Evolutionary conservation across 2,329 filamentous ascomycete genomes (phyloP).

Genomic region (Teratosphaeria epicoccoides): DNA sequence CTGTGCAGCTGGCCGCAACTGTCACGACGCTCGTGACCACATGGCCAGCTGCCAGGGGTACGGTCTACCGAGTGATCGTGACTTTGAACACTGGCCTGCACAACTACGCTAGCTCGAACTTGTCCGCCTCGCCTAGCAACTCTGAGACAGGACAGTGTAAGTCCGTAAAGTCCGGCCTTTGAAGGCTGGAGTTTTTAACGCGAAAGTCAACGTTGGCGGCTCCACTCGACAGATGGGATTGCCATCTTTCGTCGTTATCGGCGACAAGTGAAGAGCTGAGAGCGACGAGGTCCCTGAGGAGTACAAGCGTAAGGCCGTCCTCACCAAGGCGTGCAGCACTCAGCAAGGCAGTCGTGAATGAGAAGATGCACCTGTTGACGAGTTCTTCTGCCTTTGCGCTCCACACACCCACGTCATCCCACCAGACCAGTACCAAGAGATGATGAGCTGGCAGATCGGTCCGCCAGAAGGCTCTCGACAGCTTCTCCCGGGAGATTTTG

Average conservation of each 20-base stretch:
- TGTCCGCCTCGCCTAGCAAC: neutral
- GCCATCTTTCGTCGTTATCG: neutral
- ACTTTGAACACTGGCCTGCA: neutral
- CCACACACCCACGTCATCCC: conserved; percentile 38
- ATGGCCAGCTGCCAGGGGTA: neutral
- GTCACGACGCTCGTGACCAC: neutral
- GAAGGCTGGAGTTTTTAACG: neutral
- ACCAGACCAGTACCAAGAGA: conserved; percentile 36
- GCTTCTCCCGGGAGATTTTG: neutral
- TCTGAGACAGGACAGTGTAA: neutral
- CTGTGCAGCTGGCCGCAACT: neutral
- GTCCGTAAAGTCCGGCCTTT: neutral
- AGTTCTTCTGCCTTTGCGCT: conserved; percentile 38
- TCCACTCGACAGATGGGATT: neutral
- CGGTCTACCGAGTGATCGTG: no score
- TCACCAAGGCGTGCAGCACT: conserved; percentile 42
- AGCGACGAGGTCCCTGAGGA: neutral
- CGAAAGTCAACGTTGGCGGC: neutral
- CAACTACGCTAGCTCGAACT: neutral
- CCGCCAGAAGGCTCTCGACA: conserved; percentile 1
- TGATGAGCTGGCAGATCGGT: conserved; percentile 38
- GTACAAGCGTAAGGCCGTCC: neutral
- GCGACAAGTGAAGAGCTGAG: neutral
- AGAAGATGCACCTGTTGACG: conserved; percentile 35
- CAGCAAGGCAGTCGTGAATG: conserved; percentile 39